Percentiles rank a stretch among this genome's conserved stretches.
These are phyloP conservation scores for Canna indica DNA, from an alignment of 176 grass and related monocot genomes.

Conservation along the genomic window DNA sequence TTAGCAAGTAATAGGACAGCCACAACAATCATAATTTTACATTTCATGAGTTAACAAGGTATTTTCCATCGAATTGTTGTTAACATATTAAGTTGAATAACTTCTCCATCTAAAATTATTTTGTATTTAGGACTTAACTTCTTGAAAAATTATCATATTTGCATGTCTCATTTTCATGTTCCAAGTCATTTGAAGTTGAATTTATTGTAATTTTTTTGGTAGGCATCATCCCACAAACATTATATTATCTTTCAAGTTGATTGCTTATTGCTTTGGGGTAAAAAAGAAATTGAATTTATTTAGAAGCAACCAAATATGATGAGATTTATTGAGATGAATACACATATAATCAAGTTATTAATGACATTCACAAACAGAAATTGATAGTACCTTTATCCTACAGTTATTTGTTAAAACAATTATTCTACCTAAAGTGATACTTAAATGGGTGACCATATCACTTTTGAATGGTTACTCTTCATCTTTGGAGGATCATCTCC, in stretches of 20 bases:
- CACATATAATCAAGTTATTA: too few species aligned
- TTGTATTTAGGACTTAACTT: neutral
- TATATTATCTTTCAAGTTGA: neutral
- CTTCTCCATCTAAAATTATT: neutral
- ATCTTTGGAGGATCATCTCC: too few species aligned
- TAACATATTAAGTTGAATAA: neutral
- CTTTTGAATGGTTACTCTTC: too few species aligned
- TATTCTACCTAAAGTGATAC: too few species aligned
- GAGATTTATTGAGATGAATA: too few species aligned
- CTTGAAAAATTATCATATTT: neutral
- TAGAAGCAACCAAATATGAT: neutral
- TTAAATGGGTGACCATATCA: too few species aligned
- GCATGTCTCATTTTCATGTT: neutral
- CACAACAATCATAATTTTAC: neutral
- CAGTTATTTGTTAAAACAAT: too few species aligned
- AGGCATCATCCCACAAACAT: neutral
- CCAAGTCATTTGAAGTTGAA: neutral
- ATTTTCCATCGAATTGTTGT: neutral
- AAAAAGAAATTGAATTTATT: neutral
- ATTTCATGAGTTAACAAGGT: neutral
- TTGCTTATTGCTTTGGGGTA: neutral
- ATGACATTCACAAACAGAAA: too few species aligned
- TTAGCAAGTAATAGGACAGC: neutral
- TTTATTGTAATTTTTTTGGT: neutral
- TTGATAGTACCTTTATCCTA: too few species aligned